Base-by-base conservation (phyloP, 768 basidiomycete species). In the Lactarius pseudohatsudake region DNA sequence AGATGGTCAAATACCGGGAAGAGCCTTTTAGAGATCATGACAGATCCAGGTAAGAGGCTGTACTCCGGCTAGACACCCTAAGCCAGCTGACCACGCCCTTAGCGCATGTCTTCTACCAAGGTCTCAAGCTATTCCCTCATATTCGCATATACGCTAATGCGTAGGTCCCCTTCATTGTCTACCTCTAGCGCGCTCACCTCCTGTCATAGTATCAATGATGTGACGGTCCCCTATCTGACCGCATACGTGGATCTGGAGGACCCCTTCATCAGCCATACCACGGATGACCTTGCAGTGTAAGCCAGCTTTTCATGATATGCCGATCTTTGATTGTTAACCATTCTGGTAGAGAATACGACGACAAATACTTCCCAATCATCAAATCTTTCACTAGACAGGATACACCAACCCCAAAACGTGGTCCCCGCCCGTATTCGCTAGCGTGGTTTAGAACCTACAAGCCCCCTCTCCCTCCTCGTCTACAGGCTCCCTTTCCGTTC, bases 61-160 rank as follows among this genome's bases (percentile, higher is more conserved):
- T 61, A 4, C 16, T 15, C 34, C 1, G 13, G 13, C 22, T 26
- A 13, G 22, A 26, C n/a, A 2, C 1, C 38, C 15, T 32, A 20
- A 22, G 45, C 41, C 16, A 57, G 22, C 40, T 62, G 16, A 66
- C 47, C 22, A 22, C 47, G 45, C 13, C 32, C 57, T 15, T 62
- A 92, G 92, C 87, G 26, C 82, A 82, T 28, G 77, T 92, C 43
- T 96, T 96, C 73, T 90, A 88, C 71, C 85, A 89, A 69, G 89
- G 86, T 4, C 80, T 96, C 45, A 64, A 79, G 0, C 77, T 79
- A 45, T 96, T 96, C 73, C 77, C 84, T 41, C 82, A 86, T 57
- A 81, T 93, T 58, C 79, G 85, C 59, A 84, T 96, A 59, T 96
- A 91, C 68, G 94, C 92, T 2, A 96, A 94, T 76, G 83, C 87